Conservation (phyloP, 768 basidiomycete species). For the Daedalea quercina region DNA sequence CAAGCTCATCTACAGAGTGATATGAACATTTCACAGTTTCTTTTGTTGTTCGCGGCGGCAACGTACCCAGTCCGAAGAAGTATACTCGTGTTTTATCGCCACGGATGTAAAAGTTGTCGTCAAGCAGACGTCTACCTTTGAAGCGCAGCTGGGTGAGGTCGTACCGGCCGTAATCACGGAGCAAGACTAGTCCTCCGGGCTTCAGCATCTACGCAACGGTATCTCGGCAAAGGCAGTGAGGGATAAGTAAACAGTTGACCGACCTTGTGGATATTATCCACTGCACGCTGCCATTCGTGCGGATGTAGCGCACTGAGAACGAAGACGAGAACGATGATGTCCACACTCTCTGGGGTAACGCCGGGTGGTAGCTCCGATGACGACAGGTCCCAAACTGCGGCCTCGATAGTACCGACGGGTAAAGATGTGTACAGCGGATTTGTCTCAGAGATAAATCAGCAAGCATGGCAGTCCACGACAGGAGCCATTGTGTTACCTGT, state of each 20-base stretch:
- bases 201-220: conserved; percentile 66
- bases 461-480: too few species aligned
- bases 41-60: neutral
- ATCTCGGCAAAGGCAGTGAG: neutral
- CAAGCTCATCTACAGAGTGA: conserved; percentile 56
- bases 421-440: conserved; percentile 66
- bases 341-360: conserved; percentile 62
- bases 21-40: neutral
- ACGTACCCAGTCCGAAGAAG: conserved; percentile 83
- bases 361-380: conserved; percentile 56
- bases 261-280: conserved; percentile 75
- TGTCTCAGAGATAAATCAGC: conserved; percentile 33
- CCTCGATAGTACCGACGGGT: conserved; percentile 62
- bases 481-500: conserved; percentile 42
- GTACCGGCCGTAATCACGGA: conserved; percentile 93
- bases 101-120: conserved; percentile 92
- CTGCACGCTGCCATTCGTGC: conserved; percentile 79
- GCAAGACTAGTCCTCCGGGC: conserved; percentile 75
- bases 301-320: conserved; percentile 93
- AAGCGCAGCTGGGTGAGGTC: conserved; percentile 95
- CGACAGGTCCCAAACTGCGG: conserved; percentile 90
- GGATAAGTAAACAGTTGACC: neutral
- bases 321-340: conserved; percentile 89
- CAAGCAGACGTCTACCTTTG: conserved; percentile 79
- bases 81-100: conserved; percentile 98